These are phyloP conservation scores for Pachyrhizus erosus DNA, from an alignment of 306 rosid species.

Conservation along the genomic window DNA sequence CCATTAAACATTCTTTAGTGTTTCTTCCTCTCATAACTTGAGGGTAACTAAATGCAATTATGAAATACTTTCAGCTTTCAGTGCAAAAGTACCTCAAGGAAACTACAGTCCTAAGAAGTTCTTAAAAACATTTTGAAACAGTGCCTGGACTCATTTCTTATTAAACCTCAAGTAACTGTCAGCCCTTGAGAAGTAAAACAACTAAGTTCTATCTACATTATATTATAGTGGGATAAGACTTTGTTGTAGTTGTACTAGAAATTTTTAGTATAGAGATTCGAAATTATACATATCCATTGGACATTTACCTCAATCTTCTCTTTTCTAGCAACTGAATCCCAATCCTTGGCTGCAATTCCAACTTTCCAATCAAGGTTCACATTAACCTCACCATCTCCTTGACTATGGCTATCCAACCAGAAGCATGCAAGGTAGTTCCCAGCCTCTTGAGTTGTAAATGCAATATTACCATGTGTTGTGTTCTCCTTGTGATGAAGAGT, in stretches of 20 bases:
- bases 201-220: slow-evolving; percentile 3
- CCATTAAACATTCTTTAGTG: neutral
- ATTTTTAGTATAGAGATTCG: neutral
- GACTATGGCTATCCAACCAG: slow-evolving; percentile 60
- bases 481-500: slow-evolving; percentile 72
- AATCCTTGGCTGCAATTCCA: slow-evolving; percentile 95
- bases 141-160: neutral
- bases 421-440: slow-evolving; percentile 93
- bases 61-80: slow-evolving; percentile 11
- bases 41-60: neutral
- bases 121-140: slow-evolving; percentile 16
- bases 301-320: slow-evolving; percentile 87
- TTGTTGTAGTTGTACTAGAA: too few relatives aligned
- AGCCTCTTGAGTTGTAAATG: slow-evolving; percentile 86
- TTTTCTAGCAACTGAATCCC: slow-evolving; percentile 96
- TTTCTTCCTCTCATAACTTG: neutral
- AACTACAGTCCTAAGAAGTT: slow-evolving; percentile 21
- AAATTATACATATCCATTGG: slow-evolving; percentile 2
- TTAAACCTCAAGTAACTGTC: neutral
- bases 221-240: too few relatives aligned
- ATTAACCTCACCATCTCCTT: slow-evolving; percentile 53
- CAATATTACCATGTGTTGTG: slow-evolving; percentile 78
- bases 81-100: slow-evolving; percentile 25
- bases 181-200: slow-evolving; percentile 15
- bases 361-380: slow-evolving; percentile 94